Conservation (phyloP, 2,329 filamentous ascomycete species). For the Hymenoscyphus repandus region DNA sequence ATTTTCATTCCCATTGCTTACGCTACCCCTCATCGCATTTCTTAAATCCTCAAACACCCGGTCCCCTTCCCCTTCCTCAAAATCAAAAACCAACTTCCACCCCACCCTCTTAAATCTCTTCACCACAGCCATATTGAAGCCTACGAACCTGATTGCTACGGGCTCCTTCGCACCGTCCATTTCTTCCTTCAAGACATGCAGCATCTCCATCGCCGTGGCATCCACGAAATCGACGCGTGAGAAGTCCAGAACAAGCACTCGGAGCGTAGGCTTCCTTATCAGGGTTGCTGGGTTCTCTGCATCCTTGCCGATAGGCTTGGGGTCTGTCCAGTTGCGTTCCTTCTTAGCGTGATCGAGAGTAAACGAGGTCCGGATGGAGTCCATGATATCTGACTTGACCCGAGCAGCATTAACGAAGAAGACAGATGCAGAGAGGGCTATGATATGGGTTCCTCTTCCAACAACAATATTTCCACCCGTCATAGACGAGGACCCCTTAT, state of each 20-base stretch:
- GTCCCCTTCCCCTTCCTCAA: background rate
- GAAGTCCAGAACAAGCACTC: slow-evolving; percentile 10
- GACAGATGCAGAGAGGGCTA: background rate
- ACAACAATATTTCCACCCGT: background rate
- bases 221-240: slow-evolving; percentile 11
- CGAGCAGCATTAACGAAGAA: background rate
- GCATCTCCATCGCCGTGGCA: slow-evolving; percentile 10
- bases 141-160: slow-evolving; percentile 12
- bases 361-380: background rate
- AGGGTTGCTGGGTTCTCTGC: background rate
- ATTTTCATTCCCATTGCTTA: too few species aligned
- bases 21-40: background rate
- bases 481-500: background rate
- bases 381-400: slow-evolving; percentile 1
- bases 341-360: background rate
- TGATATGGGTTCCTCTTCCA: background rate
- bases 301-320: background rate
- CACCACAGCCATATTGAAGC: slow-evolving; percentile 5
- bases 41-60: background rate
- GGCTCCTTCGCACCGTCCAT: slow-evolving; percentile 4
- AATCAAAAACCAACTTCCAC: slow-evolving; percentile 10
- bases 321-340: slow-evolving; percentile 1
- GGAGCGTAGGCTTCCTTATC: slow-evolving; percentile 2
- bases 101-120: slow-evolving; percentile 12
- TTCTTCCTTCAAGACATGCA: slow-evolving; percentile 13